Conservation (phyloP, 2,329 filamentous ascomycete species). For the Chaetomium strumarium region DNA sequence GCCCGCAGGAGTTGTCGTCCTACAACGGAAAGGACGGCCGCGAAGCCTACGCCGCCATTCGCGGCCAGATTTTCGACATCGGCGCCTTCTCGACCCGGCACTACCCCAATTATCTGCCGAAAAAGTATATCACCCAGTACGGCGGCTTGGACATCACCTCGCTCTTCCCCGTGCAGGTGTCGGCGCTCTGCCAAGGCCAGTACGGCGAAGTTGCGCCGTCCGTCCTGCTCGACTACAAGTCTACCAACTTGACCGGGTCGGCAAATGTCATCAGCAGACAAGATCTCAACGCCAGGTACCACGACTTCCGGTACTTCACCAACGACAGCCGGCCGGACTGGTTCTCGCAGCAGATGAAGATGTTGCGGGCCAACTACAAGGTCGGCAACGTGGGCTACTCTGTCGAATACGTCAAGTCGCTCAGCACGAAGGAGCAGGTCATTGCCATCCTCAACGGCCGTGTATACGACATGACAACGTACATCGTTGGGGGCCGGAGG, state of each 20-base stretch:
- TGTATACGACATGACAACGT: slow-evolving; percentile 87
- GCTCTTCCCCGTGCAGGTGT: slow-evolving; percentile 92
- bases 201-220: slow-evolving; percentile 58
- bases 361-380: slow-evolving; percentile 70
- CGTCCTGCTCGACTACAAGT: slow-evolving; percentile 80
- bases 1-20: slow-evolving; percentile 64
- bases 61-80: slow-evolving; percentile 84
- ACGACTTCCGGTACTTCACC: slow-evolving; percentile 84
- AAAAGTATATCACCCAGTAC: slow-evolving; percentile 67
- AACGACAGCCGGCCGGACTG: slow-evolving; percentile 83
- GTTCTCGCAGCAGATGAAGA: slow-evolving; percentile 84
- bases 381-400: slow-evolving; percentile 87
- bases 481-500: slow-evolving; percentile 67
- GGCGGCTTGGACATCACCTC: slow-evolving; percentile 80
- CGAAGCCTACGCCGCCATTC: slow-evolving; percentile 69
- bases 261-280: slow-evolving; percentile 57
- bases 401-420: slow-evolving; percentile 64
- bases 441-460: slow-evolving; percentile 73
- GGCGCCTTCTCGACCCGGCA: slow-evolving; percentile 66
- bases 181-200: slow-evolving; percentile 77
- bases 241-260: slow-evolving; percentile 66
- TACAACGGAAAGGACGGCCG: slow-evolving; percentile 65
- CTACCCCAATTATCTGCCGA: slow-evolving; percentile 62
- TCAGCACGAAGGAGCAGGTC: slow-evolving; percentile 56
- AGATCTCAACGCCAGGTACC: slow-evolving; percentile 73